Conservation (phyloP, 371 early-diverging fungal species). For the Mucor lusitanicus region DNA sequence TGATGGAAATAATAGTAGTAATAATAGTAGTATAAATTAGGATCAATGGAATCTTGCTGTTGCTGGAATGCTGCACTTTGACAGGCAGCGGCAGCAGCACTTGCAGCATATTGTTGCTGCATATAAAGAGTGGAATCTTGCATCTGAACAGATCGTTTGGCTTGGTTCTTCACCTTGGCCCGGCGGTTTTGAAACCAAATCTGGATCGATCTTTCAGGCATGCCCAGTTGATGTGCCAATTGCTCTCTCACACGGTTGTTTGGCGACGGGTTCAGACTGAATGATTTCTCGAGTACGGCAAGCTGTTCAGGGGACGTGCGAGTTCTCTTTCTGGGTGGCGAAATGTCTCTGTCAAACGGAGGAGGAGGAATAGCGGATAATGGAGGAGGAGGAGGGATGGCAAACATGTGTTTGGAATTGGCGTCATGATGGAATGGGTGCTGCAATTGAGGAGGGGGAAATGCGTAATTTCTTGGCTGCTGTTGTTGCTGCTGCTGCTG, state of each 20-base stretch:
- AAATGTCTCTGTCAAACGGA: slow-evolving; percentile 16
- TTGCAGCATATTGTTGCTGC: slow-evolving; percentile 52
- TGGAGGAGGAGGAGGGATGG: slow-evolving; percentile 20
- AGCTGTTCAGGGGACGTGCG: slow-evolving; percentile 76
- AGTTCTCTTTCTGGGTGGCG: slow-evolving; percentile 62
- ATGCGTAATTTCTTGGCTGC: background rate
- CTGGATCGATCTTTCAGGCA: slow-evolving; percentile 91
- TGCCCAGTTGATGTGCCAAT: slow-evolving; percentile 83
- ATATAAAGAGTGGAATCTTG: slow-evolving; percentile 44
- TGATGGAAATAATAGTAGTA: slow-evolving; percentile 53
- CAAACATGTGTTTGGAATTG: background rate
- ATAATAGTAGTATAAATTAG: slow-evolving; percentile 49
- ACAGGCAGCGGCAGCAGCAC: slow-evolving; percentile 48
- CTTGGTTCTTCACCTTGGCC: slow-evolving; percentile 84
- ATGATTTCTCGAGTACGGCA: slow-evolving; percentile 71
- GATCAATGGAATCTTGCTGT: slow-evolving; percentile 36
- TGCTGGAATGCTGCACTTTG: slow-evolving; percentile 43
- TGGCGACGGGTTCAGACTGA: slow-evolving; percentile 72
- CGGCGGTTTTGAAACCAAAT: slow-evolving; percentile 99
- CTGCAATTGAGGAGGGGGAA: background rate
- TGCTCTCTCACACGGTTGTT: slow-evolving; percentile 81
- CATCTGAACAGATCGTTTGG: slow-evolving; percentile 41
- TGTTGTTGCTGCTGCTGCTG: background rate
- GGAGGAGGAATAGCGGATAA: slow-evolving; percentile 4
- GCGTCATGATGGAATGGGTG: slow-evolving; percentile 1